Percentiles rank a stretch among this genome's conserved stretches.
These are phyloP conservation scores for Heritiera fomes DNA, from an alignment of 345 rosid genomes.

Conservation along the genomic window DNA sequence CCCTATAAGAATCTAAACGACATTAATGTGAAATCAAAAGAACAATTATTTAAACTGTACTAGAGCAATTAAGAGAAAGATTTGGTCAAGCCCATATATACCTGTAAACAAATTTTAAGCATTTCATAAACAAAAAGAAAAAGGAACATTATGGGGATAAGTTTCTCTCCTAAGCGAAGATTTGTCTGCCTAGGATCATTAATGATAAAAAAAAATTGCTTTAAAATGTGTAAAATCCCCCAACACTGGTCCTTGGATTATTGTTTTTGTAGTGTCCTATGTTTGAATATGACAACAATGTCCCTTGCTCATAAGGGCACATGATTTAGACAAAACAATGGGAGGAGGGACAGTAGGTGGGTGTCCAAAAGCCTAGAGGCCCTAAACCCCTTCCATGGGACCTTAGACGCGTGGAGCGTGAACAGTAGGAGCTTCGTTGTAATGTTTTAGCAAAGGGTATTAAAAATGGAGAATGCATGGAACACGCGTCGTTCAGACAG, in stretches of 20 bases:
- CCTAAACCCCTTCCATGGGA: background rate
- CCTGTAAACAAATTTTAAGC: background rate
- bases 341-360: too few species aligned
- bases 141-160: background rate
- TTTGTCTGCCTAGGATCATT: slow-evolving; percentile 6
- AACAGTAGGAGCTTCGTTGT: background rate
- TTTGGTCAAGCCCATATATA: background rate
- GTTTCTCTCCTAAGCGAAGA: background rate
- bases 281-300: slow-evolving; percentile 13
- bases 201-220: background rate
- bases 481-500: background rate
- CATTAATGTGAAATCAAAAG: background rate
- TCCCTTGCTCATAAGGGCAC: slow-evolving; percentile 13
- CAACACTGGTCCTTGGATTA: background rate
- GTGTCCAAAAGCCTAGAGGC: background rate
- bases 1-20: background rate
- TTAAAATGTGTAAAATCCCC: background rate
- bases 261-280: slow-evolving; percentile 2
- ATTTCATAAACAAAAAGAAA: background rate
- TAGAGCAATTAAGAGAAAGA: background rate
- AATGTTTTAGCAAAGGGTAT: too few species aligned
- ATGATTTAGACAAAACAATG: slow-evolving; percentile 12
- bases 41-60: background rate
- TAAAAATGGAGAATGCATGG: background rate
- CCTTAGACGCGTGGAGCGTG: slow-evolving; percentile 4